Evolutionary conservation across 768 basidiomycete genomes (phyloP).

Genomic region (Suillus sp.): DNA sequence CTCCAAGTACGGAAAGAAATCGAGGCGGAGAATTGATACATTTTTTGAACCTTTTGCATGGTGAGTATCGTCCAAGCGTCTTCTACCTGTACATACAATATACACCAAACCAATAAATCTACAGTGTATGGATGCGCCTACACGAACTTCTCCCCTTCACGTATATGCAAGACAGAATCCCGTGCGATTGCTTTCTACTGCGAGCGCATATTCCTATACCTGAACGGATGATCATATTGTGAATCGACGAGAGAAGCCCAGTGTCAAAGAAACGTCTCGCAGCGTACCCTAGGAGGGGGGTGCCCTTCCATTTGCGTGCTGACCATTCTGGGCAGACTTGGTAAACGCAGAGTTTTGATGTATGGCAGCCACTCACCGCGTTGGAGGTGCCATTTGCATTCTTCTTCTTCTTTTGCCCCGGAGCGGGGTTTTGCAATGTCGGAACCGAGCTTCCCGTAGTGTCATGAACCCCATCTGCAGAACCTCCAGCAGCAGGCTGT

Average conservation of each 20-base stretch:
- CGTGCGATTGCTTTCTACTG: neutral
- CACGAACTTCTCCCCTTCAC: neutral
- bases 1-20: constrained; percentile 17
- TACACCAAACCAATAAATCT: neutral
- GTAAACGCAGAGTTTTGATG: neutral
- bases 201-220: neutral
- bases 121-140: neutral
- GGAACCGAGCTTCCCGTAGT: neutral
- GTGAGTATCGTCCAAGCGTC: neutral
- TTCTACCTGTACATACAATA: neutral
- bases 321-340: neutral
- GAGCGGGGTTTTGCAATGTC: neutral
- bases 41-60: no score
- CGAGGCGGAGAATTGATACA: constrained; percentile 1
- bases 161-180: neutral
- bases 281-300: neutral
- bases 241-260: neutral
- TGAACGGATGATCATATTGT: neutral
- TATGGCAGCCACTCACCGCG: neutral
- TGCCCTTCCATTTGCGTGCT: neutral
- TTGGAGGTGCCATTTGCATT: constrained; percentile 1
- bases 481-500: neutral
- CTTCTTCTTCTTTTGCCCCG: neutral
- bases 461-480: neutral
- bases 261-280: neutral